phyloP scores from a whole-genome alignment of 208 protist genomes.

The Crithidia fasciculata region DNA sequence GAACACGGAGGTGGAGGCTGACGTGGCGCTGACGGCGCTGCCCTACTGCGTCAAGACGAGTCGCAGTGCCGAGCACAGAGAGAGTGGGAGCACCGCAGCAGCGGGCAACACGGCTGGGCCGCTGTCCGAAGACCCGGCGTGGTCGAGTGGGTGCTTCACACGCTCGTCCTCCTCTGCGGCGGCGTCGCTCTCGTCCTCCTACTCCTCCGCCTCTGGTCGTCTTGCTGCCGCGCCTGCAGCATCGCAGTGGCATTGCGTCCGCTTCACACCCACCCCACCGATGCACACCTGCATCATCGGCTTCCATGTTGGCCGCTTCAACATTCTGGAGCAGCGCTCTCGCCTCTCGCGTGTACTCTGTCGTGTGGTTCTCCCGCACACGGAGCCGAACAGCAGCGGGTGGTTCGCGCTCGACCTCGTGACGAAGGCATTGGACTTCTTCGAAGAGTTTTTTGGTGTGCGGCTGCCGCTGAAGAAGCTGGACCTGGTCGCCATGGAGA shows the following conservation, averaged over 20 bases:
- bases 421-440: slow-evolving; percentile 81
- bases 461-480: slow-evolving; percentile 92
- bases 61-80: background rate
- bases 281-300: slow-evolving; percentile 70
- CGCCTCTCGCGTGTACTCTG: slow-evolving; percentile 45
- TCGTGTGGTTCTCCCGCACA: slow-evolving; percentile 61
- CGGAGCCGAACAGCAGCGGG: slow-evolving; percentile 40
- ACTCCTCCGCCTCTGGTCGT: background rate
- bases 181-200: background rate
- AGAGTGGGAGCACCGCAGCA: background rate
- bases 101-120: background rate
- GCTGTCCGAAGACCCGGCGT: background rate
- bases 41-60: slow-evolving; percentile 14
- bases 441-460: slow-evolving; percentile 88
- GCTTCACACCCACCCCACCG: slow-evolving; percentile 53
- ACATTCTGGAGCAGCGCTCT: slow-evolving; percentile 73
- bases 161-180: background rate
- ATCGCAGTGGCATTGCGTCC: slow-evolving; percentile 30
- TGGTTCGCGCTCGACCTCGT: slow-evolving; percentile 93
- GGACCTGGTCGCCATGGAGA: slow-evolving; percentile 65
- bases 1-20: slow-evolving; percentile 52
- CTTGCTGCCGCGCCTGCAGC: background rate
- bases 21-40: slow-evolving; percentile 21
- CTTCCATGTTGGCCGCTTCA: slow-evolving; percentile 93
- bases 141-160: background rate